Percentiles rank a stretch among this genome's conserved stretches.
Evolutionary conservation across 2,329 filamentous ascomycete genomes (phyloP).

Genomic region (Xylariaceae sp.): DNA sequence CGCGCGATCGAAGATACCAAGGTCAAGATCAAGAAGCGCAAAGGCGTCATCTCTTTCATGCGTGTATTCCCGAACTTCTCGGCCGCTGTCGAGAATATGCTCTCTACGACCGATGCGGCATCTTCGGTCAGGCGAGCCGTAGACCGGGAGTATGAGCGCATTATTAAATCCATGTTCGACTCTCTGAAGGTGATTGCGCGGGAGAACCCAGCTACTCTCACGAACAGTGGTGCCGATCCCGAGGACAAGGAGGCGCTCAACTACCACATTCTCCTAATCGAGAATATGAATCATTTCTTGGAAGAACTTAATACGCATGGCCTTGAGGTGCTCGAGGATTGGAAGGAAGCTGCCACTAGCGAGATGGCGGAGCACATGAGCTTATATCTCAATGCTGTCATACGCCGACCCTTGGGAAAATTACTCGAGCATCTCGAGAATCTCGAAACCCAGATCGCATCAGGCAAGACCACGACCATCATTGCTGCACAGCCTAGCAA

Average conservation of each 20-base stretch:
- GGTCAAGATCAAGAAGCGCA: constrained; percentile 98
- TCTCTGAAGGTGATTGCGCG: constrained; percentile 92
- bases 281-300: constrained; percentile 98
- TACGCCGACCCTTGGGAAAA: constrained; percentile 87
- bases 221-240: constrained; percentile 56
- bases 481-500: constrained; percentile 85
- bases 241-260: constrained; percentile 98
- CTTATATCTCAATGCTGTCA: constrained; percentile 86
- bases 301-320: constrained; percentile 84
- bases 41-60: constrained; percentile 95
- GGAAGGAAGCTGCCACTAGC: constrained; percentile 77
- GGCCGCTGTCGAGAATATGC: constrained; percentile 83
- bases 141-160: constrained; percentile 85
- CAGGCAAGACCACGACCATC: constrained; percentile 63
- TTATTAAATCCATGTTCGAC: constrained; percentile 96
- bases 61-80: constrained; percentile 89
- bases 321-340: constrained; percentile 80
- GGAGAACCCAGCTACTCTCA: constrained; percentile 64
- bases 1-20: constrained; percentile 97
- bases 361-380: constrained; percentile 88
- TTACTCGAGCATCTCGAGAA: constrained; percentile 91
- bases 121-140: constrained; percentile 76
- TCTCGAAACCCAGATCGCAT: constrained; percentile 74
- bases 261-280: constrained; percentile 95
- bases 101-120: constrained; percentile 63